Evolutionary conservation across 2,329 filamentous ascomycete genomes (phyloP).

Genomic region (Cadophora malorum): DNA sequence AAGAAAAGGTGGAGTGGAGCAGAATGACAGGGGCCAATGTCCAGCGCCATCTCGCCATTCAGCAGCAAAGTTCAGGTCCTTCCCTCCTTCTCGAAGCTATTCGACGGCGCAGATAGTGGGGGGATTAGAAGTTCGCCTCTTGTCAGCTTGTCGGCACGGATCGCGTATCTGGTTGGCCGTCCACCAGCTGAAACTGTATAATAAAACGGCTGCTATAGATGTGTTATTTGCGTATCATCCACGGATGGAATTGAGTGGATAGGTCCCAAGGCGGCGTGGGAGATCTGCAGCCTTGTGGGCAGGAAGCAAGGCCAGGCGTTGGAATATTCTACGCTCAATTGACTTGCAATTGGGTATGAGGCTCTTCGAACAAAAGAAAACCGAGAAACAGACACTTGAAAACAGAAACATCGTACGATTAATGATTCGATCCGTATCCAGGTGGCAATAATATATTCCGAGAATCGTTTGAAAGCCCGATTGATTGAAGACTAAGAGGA

Average conservation of each 20-base stretch:
- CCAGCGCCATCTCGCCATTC: slow-evolving; percentile 4
- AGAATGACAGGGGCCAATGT: not conserved
- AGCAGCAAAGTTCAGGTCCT: slow-evolving; percentile 4
- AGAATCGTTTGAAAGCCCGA: not conserved
- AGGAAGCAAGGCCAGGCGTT: not conserved
- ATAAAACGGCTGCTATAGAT: slow-evolving; percentile 25
- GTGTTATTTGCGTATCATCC: slow-evolving; percentile 26
- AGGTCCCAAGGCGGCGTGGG: slow-evolving; percentile 5
- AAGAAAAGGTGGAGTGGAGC: not conserved
- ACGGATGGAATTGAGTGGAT: slow-evolving; percentile 9
- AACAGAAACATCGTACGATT: slow-evolving; percentile 11
- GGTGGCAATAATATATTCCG: not conserved
- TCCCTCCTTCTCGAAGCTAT: slow-evolving; percentile 29
- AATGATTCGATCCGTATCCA: not conserved
- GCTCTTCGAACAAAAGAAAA: not conserved
- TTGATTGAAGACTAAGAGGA: not conserved
- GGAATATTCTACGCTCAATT: not conserved
- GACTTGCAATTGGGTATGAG: not conserved
- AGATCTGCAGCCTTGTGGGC: slow-evolving; percentile 15
- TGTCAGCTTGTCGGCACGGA: too few relatives aligned
- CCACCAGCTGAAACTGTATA: too few relatives aligned
- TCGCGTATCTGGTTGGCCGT: too few relatives aligned
- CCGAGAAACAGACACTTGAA: not conserved
- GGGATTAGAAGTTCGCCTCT: not conserved
- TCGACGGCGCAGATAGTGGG: slow-evolving; percentile 18